phyloP scores from a whole-genome alignment of 257 asterid species.

The Paulownia fortunei region DNA sequence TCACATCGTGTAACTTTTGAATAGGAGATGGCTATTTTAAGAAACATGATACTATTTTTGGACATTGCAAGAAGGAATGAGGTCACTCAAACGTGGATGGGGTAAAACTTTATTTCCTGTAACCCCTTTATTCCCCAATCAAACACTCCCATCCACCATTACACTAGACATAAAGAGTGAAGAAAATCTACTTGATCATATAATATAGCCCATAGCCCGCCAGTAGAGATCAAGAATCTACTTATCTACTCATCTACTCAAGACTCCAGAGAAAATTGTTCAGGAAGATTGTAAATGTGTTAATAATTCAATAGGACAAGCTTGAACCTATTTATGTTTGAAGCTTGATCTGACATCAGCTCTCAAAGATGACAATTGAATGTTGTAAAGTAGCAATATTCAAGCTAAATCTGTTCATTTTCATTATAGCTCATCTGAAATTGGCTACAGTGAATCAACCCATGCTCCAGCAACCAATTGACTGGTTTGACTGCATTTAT shows the following conservation, averaged over 20 bases:
- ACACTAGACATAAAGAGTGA: too few species aligned
- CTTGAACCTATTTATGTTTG: background rate
- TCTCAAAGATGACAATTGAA: background rate
- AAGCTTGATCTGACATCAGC: background rate
- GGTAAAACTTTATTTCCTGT: background rate
- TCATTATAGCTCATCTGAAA: background rate
- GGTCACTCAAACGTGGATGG: background rate
- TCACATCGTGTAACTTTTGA: background rate
- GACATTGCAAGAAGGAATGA: too few species aligned
- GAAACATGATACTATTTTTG: background rate
- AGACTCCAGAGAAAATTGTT: background rate
- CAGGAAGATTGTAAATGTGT: background rate
- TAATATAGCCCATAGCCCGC: background rate
- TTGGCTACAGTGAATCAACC: background rate
- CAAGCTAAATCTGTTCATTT: background rate
- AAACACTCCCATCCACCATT: background rate
- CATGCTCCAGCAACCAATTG: background rate
- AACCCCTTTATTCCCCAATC: background rate
- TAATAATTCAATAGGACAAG: background rate
- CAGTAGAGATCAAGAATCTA: background rate
- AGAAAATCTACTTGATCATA: background rate
- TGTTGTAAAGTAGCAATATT: background rate
- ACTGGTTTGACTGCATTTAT: background rate
- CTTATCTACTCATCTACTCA: background rate
- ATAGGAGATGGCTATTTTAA: background rate